Conservation (phyloP, 768 basidiomycete species). For the Lyophyllum semitale region DNA sequence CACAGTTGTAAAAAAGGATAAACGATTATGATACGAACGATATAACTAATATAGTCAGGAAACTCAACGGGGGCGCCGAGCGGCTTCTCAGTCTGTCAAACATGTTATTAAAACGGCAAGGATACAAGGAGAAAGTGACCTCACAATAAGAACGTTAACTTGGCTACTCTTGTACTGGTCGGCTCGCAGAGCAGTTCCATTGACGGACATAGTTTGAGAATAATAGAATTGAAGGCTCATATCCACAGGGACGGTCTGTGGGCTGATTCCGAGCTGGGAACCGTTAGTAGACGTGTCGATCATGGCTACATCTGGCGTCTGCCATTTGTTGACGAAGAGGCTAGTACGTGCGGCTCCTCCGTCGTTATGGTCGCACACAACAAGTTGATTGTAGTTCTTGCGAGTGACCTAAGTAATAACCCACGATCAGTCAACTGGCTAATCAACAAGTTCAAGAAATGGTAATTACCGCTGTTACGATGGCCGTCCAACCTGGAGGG, state of each 20-base stretch:
- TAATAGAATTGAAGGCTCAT: constrained; percentile 11
- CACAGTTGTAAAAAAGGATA: background rate
- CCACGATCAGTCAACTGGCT: background rate
- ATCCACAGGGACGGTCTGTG: constrained; percentile 4
- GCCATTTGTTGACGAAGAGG: constrained; percentile 5
- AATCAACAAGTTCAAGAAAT: background rate
- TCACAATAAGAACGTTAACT: constrained; percentile 14
- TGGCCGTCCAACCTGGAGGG: constrained; percentile 10
- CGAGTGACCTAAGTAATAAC: constrained; percentile 4
- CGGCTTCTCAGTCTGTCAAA: constrained; percentile 4
- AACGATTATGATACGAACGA: background rate
- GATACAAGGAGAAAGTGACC: background rate
- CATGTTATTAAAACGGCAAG: background rate
- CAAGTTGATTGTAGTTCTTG: constrained; percentile 15
- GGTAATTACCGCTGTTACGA: constrained; percentile 7
- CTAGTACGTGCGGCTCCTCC: background rate
- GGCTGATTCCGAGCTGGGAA: constrained; percentile 4
- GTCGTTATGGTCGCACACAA: constrained; percentile 4
- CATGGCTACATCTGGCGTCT: constrained; percentile 8
- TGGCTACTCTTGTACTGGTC: constrained; percentile 12
- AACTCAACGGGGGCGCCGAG: constrained; percentile 11
- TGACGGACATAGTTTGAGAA: background rate
- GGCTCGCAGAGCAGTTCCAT: constrained; percentile 1
- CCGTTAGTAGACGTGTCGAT: background rate
- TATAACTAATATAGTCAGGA: constrained; percentile 15